Evolutionary conservation across 768 basidiomycete species (phyloP).

Genomic region (Hygrocybe coccinea): DNA sequence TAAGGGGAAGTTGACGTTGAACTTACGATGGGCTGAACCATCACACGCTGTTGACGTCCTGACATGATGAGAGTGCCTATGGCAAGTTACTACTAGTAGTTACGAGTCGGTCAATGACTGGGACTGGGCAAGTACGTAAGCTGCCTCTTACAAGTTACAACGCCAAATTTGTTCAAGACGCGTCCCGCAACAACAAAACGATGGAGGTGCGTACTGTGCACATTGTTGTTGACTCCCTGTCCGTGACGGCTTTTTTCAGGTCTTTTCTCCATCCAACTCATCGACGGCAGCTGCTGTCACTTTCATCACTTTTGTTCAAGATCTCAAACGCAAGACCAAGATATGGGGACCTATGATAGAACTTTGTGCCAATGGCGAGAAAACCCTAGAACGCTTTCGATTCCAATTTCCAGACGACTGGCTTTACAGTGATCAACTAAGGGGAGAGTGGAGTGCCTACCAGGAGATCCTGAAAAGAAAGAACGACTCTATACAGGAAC

Average conservation of each 20-base stretch:
- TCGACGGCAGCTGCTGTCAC: constrained; percentile 98
- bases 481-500: constrained; percentile 97
- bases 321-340: constrained; percentile 94
- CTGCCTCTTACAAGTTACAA: not conserved
- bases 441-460: constrained; percentile 98
- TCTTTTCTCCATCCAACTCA: constrained; percentile 72
- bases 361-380: constrained; percentile 90
- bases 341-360: constrained; percentile 97
- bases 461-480: constrained; percentile 97
- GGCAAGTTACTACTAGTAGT: too few relatives aligned
- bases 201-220: constrained; percentile 13
- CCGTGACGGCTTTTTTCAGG: constrained; percentile 31
- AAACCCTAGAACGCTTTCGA: constrained; percentile 93
- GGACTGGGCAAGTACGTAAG: too few relatives aligned
- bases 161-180: not conserved
- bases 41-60: constrained; percentile 89
- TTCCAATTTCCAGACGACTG: constrained; percentile 97
- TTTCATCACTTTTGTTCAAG: constrained; percentile 99
- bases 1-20: constrained; percentile 2
- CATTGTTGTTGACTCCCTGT: not conserved
- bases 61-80: constrained; percentile 60
- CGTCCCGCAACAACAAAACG: constrained; percentile 2
- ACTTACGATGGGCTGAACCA: constrained; percentile 99
- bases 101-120: too few relatives aligned
- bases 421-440: constrained; percentile 96